These are phyloP conservation scores for Erodium moschatum DNA, from an alignment of 441 rosid species.

Conservation along the genomic window DNA sequence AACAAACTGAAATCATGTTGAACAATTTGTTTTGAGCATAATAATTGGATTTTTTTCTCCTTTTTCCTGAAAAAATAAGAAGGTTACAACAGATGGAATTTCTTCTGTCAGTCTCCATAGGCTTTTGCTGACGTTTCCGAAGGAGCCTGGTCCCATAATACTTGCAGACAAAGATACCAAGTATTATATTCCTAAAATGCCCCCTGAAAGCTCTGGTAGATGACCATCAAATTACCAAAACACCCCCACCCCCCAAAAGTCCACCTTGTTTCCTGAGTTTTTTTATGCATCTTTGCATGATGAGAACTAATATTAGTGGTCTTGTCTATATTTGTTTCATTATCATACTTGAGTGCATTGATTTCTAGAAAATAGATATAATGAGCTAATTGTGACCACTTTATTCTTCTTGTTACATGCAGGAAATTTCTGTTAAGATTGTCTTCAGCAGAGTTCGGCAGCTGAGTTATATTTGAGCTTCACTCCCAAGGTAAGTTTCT, in stretches of 20 bases:
- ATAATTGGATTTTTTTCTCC: conserved; percentile 26
- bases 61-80: conserved; percentile 25
- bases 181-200: conserved; percentile 23
- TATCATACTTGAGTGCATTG: background rate
- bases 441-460: background rate
- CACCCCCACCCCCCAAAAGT: no score
- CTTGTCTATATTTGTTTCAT: background rate
- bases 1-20: conserved; percentile 38
- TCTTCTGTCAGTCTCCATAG: conserved; percentile 46
- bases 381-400: no score
- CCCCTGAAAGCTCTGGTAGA: conserved; percentile 13
- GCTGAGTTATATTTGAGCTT: background rate
- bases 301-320: no score
- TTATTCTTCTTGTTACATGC: background rate
- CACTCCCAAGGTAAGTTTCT: background rate
- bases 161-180: conserved; percentile 44
- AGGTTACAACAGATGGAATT: conserved; percentile 48
- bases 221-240: background rate
- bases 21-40: conserved; percentile 33
- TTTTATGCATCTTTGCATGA: no score
- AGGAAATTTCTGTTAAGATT: background rate
- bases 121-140: conserved; percentile 41
- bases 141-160: conserved; percentile 38
- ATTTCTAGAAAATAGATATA: background rate
- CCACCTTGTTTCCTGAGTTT: no score